These are phyloP conservation scores for Carnegiea gigantea DNA, from an alignment of 179 eudicot species.

Conservation along the genomic window DNA sequence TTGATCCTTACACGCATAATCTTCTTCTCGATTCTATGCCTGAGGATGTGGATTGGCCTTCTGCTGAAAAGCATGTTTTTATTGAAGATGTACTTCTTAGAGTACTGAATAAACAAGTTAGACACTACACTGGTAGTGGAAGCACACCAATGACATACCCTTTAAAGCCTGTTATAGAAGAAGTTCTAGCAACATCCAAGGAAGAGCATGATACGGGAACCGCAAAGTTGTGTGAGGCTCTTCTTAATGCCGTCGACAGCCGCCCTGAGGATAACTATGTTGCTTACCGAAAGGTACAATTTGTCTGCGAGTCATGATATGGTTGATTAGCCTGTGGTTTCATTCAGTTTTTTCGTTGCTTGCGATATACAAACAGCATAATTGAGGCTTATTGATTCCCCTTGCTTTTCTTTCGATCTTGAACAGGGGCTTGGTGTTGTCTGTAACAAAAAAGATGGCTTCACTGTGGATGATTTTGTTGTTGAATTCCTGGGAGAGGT, in stretches of 20 bases:
- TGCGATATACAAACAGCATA: background rate
- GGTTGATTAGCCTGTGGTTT: conserved; percentile 10
- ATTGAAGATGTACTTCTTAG: conserved; percentile 89
- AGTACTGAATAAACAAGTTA: conserved; percentile 75
- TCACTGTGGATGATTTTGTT: conserved; percentile 84
- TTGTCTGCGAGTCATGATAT: conserved; percentile 2
- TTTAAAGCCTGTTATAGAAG: conserved; percentile 75
- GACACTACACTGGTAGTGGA: conserved; percentile 77
- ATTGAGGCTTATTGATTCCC: conserved; percentile 3
- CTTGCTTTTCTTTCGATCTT: conserved; percentile 18
- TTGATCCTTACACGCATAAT: conserved; percentile 96
- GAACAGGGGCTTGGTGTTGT: conserved; percentile 97
- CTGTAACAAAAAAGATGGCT: conserved; percentile 93
- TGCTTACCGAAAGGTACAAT: conserved; percentile 86
- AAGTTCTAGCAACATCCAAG: conserved; percentile 53
- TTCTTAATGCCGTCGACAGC: conserved; percentile 62
- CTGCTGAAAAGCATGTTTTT: conserved; percentile 69
- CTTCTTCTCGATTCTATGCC: conserved; percentile 96
- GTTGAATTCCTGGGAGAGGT: conserved; percentile 99
- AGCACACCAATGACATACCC: conserved; percentile 84
- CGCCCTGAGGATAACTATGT: conserved; percentile 94
- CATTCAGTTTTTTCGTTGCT: background rate
- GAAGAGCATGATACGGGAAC: conserved; percentile 47
- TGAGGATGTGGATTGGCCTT: conserved; percentile 67
- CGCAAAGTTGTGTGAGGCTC: conserved; percentile 53